Evolutionary conservation across 164 flowering plant genomes (phyloP), one percentile per base, ranked within the genome.

Genomic region (Tinospora cordifolia): DNA sequence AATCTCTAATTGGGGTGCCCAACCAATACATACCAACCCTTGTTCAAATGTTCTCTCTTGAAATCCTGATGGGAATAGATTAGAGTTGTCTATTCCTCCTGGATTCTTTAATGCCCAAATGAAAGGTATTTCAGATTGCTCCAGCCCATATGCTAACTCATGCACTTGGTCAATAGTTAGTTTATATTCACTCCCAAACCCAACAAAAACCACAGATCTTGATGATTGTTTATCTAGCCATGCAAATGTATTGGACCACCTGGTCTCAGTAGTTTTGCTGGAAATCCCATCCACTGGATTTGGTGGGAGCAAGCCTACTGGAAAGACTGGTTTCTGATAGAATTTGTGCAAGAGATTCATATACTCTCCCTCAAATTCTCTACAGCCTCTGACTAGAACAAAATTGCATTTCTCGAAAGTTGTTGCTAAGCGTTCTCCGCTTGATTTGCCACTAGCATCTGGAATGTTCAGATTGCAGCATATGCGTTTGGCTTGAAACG

Each of bases 21-120:
- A 84, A 2, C 78, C 83, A 14, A 74, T 10, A 39, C 68, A 66
- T 17, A 82, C 82, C n/a, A 71, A 34, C 1, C 83, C 81, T 21
- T 67, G 62, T 0, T 38, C 70, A 0, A 66, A 11, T 2, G 54
- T 71, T 5, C 79, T 59, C 8, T 57, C 63, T 25, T 10, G 10
- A 26, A 78, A 80, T 49, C 77, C 77, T 6, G 67, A 27, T 12
- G 77, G 76, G 14, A 68, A 40, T 1, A 54, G 49, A 27, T 71
- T 66, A 11, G 21, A 26, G 7, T 4, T 34, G 4, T 60, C 63
- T 0, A 65, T 12, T n/a, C 27, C 70, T 11, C 25, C 65, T 30
- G 84, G 82, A 47, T 70, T 81, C 62, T 79, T 70, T 0, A 81
- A 46, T 38, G 72, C 69, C 87, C 84, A 84, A 40, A 84, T 7